Evolutionary conservation across 495 filamentous ascomycete species (phyloP), one percentile per base, ranked within the genome.

Genomic region (Lophiostoma macrostomum): DNA sequence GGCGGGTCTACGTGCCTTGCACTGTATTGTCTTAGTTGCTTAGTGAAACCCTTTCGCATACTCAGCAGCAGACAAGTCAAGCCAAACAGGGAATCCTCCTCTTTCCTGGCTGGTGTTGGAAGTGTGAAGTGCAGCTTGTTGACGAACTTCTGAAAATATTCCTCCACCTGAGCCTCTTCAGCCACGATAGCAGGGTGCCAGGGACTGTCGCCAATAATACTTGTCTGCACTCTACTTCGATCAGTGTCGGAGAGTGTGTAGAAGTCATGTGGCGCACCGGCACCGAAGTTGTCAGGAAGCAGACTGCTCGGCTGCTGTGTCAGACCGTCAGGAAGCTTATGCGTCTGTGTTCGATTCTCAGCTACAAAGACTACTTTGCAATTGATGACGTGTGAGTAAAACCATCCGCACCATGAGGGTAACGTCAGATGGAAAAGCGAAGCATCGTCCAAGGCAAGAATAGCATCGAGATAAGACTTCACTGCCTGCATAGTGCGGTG

Each of bases 351-450:
- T 16, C 28, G 11, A 31, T 57, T 32, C 5, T 50, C 46, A 20
- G 35, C 16, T 16, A 57, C 38, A 19, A 57, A 57, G 2, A 57
- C 46, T 2, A 57, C 19, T 22, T 57, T 57, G 46, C 53, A 57
- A 1, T 37, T 39, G 8, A 57, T 24, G 18, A 57, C 51, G n/a
- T 39, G 32, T 12, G 53, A 23, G 14, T 57, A 57, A 32, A 57
- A 57, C 53, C 53, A 57, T 13, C 53, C 53, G 0, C 45, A 43
- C 53, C 45, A 57, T 4, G 45, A 10, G 13, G 53, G 53, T 16
- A 57, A 57, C 5, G 53, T 38, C 13, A 57, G 38, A 14, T 49
- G 45, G 39, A 44, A 35, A 14, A 57, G 46, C 1, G 38, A 41
- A 2, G 31, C 12, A 20, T 49, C 7, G 1, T 23, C 35, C 2